phyloP scores from a whole-genome alignment of 2,329 filamentous ascomycete species.

The Trichoderma semiorbis region DNA sequence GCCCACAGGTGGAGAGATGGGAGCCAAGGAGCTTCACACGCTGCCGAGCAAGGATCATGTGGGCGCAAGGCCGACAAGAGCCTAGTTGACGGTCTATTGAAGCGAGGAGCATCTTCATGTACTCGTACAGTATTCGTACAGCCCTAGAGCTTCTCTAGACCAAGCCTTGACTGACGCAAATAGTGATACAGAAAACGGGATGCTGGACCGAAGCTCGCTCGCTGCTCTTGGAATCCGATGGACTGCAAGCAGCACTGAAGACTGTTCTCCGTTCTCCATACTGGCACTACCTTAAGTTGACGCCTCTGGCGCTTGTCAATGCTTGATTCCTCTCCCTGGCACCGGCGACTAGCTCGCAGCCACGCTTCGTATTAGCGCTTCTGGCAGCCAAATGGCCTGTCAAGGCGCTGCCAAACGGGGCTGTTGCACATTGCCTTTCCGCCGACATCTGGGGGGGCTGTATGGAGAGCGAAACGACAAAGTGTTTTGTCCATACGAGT shows the following conservation, averaged over 20 bases:
- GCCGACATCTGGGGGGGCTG: neutral
- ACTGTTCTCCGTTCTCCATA: neutral
- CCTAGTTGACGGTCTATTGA: neutral
- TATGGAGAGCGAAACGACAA: neutral
- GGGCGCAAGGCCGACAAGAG: neutral
- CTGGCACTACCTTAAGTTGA: neutral
- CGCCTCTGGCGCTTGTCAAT: neutral
- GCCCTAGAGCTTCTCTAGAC: neutral
- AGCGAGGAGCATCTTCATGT: neutral
- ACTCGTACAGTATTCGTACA: neutral
- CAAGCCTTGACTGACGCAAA: neutral
- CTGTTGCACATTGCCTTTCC: neutral
- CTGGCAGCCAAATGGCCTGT: neutral
- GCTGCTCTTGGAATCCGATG: neutral
- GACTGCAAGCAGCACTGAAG: neutral
- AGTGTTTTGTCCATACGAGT: neutral
- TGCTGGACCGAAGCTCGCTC: neutral
- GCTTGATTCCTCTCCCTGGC: neutral
- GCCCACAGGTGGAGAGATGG: neutral
- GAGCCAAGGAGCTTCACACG: neutral
- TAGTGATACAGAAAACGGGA: neutral
- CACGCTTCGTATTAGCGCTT: neutral
- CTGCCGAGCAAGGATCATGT: neutral
- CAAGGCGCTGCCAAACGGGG: neutral
- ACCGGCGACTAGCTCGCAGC: neutral